Evolutionary conservation across 148 eudicot species (phyloP).

Genomic region (Polygonum aviculare): DNA sequence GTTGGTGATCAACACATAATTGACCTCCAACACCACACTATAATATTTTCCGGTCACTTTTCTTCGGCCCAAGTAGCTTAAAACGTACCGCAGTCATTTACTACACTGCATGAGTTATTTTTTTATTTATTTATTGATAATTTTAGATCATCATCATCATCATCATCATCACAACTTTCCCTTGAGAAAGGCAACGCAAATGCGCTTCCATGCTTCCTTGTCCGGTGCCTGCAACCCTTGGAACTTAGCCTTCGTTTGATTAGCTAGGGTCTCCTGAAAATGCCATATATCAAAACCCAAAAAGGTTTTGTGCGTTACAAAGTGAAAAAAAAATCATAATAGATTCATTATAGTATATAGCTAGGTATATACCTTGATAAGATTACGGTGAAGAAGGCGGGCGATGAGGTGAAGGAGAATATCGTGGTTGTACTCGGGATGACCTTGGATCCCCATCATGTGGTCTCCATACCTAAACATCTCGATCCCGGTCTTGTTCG

Average conservation of each 20-base stretch:
- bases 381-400: conserved; percentile 39
- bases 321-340: neutral
- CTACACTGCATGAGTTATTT: neutral
- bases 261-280: conserved; percentile 46
- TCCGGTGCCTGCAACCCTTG: conserved; percentile 47
- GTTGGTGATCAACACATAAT: neutral
- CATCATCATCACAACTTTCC: conserved; percentile 25
- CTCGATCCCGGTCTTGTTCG: conserved; percentile 62
- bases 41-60: neutral
- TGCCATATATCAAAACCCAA: neutral
- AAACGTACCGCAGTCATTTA: neutral
- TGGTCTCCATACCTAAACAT: conserved; percentile 77
- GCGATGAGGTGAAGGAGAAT: conserved; percentile 68
- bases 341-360: neutral
- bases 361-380: conserved; percentile 35
- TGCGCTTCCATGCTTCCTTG: conserved; percentile 65
- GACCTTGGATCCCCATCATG: conserved; percentile 92
- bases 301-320: neutral
- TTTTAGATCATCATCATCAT: neutral
- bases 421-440: conserved; percentile 87
- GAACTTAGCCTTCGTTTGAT: conserved; percentile 35
- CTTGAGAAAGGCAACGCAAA: conserved; percentile 72
- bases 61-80: neutral
- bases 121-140: neutral
- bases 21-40: neutral